Percentiles rank a stretch among this genome's conserved stretches.
Evolutionary conservation across 129 eudicot genomes (phyloP).

Genomic region (Dittrichia graveolens): DNA sequence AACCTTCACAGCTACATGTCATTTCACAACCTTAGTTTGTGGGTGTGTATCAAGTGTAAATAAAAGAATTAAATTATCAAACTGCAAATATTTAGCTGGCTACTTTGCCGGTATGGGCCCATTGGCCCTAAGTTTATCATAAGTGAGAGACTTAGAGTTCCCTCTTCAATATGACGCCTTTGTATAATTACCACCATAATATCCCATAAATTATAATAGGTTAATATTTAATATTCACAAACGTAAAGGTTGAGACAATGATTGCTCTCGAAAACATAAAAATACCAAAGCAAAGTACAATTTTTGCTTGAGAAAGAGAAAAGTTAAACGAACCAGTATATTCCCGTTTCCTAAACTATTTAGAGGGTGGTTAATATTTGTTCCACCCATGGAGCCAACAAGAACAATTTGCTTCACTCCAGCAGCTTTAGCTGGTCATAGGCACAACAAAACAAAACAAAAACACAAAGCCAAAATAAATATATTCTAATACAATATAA

Average conservation of each 20-base stretch:
- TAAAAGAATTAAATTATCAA: too few relatives aligned
- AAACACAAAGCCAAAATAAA: background rate
- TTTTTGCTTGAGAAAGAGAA: background rate
- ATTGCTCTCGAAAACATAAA: background rate
- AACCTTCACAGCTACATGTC: too few relatives aligned
- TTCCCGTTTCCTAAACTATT: constrained; percentile 94
- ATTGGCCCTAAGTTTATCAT: too few relatives aligned
- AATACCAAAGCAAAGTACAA: background rate
- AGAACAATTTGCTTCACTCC: constrained; percentile 94
- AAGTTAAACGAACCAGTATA: constrained; percentile 63
- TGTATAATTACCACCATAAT: too few relatives aligned
- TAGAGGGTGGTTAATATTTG: constrained; percentile 69
- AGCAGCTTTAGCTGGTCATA: constrained; percentile 90
- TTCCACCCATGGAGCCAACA: constrained; percentile 99
- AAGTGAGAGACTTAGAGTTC: too few relatives aligned
- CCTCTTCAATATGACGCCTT: too few relatives aligned
- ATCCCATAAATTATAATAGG: background rate
- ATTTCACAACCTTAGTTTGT: too few relatives aligned
- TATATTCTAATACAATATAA: background rate
- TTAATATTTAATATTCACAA: background rate
- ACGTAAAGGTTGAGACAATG: too few relatives aligned
- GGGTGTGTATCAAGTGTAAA: too few relatives aligned
- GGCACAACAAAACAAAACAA: constrained; percentile 1
- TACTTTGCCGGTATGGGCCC: too few relatives aligned
- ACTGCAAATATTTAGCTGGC: too few relatives aligned